Evolutionary conservation across 116 monocot genomes (phyloP).

Genomic region (Zostera marina): DNA sequence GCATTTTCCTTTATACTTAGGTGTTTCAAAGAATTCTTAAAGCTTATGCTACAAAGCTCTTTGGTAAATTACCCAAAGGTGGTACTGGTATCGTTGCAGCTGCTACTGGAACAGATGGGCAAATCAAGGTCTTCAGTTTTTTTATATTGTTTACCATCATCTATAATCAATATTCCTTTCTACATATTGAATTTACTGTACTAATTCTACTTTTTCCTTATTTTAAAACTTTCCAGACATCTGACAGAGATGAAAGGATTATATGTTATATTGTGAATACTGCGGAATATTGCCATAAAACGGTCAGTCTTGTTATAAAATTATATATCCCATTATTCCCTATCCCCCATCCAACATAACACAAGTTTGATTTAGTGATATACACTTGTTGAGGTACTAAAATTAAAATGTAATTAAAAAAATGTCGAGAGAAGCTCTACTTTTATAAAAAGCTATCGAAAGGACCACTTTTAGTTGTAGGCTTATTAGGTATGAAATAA

Average conservation of each 20-base stretch:
- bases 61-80: conserved; percentile 73
- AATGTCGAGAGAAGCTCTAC: too few relatives aligned
- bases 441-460: too few relatives aligned
- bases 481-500: too few relatives aligned
- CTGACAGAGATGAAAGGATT: conserved; percentile 88
- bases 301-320: conserved; percentile 29
- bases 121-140: conserved; percentile 57
- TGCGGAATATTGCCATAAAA: conserved; percentile 94
- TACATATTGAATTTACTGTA: neutral
- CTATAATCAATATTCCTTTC: neutral
- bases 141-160: neutral
- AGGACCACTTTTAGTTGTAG: too few relatives aligned
- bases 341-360: neutral
- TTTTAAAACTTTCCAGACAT: conserved; percentile 42
- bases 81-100: conserved; percentile 91
- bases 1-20: conserved; percentile 15
- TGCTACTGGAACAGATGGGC: conserved; percentile 95
- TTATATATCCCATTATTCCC: neutral
- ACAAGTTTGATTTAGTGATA: too few relatives aligned
- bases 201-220: neutral
- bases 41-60: conserved; percentile 82
- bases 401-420: too few relatives aligned
- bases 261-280: conserved; percentile 98
- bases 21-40: conserved; percentile 92
- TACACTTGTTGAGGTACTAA: too few relatives aligned